Evolutionary conservation across 2,329 filamentous ascomycete species (phyloP), one percentile per base, ranked within the genome.

Genomic region (Microcyclospora tardicrescens): DNA sequence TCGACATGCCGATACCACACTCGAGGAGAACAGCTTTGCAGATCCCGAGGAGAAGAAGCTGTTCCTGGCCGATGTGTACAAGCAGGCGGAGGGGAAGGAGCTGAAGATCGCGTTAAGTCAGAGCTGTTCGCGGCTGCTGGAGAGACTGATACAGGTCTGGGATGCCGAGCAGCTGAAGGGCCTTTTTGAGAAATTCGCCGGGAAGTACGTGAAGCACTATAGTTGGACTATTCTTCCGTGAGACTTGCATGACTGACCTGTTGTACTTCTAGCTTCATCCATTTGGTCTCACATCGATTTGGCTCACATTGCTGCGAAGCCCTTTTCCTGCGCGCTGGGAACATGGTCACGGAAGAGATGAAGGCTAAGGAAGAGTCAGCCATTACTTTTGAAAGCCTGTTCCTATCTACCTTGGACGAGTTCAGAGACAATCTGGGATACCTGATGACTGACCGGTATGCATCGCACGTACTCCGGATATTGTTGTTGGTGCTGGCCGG

Each of bases 231-330:
- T 11, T 33, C 6, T 10, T 11, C 28, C 16, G 39, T 46, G 28
- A 40, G 27, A 19, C n/a, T 16, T 29, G 24, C 14, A 14, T n/a
- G 34, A 12, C 29, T 12, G 13, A 34, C 19, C 37, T 19, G 28
- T 46, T 16, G n/a, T 16, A 10, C 6, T 15, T 29, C 35, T 50
- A 73, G 70, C 61, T 93, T 96, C 61, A 67, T 89, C 42, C 81
- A 87, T 52, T 73, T 98, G 19, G 79, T 95, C 37, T 87, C 93
- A 58, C 91, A 98, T 63, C 81, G 91, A 13, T 98, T 98, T 55
- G 91, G 91, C 5, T 93, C 87, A 43, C 91, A 98, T 66, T 96
- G 89, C 63, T 95, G 87, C 59, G 91, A 98, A 64, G 84, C 84
- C 16, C 71, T 98, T 27, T 96, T 98, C 60, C 68, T 87, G 35